Conservation (phyloP, 352 stramenopile genomes). For the Phytophthora pini region DNA sequence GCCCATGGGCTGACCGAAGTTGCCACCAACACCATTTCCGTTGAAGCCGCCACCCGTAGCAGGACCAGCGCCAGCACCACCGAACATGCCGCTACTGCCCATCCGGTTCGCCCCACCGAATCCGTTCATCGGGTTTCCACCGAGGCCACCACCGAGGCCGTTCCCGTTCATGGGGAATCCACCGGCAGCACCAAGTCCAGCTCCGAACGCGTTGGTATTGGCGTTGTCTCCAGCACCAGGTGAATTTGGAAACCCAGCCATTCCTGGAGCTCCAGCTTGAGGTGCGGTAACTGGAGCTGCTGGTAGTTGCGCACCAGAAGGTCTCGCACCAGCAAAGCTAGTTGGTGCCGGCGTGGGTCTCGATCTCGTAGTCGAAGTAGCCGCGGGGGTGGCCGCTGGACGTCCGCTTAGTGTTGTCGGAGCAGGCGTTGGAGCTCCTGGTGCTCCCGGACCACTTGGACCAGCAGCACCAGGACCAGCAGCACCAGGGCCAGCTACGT, state of each 20-base stretch:
- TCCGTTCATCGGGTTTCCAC: constrained; percentile 14
- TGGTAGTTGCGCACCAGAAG: constrained; percentile 14
- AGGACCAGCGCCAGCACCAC: constrained; percentile 4
- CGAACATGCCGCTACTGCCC: constrained; percentile 9
- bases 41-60: constrained; percentile 2
- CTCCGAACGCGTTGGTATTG: constrained; percentile 7
- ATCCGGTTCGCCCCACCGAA: constrained; percentile 15
- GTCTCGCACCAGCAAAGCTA: background rate
- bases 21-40: constrained; percentile 6
- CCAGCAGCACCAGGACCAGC: constrained; percentile 4
- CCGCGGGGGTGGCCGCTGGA: constrained; percentile 23
- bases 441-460: background rate
- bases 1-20: constrained; percentile 15
- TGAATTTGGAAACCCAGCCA: background rate
- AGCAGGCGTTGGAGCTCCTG: constrained; percentile 21
- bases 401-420: constrained; percentile 21
- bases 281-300: background rate
- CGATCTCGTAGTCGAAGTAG: constrained; percentile 9
- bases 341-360: constrained; percentile 31
- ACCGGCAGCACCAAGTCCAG: constrained; percentile 12
- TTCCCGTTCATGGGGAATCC: constrained; percentile 3
- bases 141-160: constrained; percentile 6
- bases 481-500: constrained; percentile 6
- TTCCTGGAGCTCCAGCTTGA: constrained; percentile 7
- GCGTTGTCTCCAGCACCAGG: background rate